Evolutionary conservation across 768 basidiomycete species (phyloP), one percentile per base, ranked within the genome.

Genomic region (Leccinum variicolor): DNA sequence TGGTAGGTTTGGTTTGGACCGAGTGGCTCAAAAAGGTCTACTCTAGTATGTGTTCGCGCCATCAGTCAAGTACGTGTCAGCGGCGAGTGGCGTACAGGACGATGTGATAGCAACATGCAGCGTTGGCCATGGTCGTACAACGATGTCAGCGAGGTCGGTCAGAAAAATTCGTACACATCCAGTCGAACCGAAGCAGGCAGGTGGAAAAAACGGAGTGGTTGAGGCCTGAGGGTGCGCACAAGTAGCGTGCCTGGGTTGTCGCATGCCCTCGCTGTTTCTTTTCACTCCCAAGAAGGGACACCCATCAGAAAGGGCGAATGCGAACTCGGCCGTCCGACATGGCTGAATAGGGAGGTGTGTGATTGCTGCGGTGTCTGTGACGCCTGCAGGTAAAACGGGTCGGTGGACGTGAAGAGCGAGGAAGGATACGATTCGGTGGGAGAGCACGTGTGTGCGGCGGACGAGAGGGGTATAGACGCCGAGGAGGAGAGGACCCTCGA

Each of bases 371-470:
- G 60, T 6, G 74, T 57, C 59, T 79, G 79, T n/a, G 69, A 63
- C 23, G 74, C 74, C 21, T 80, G 77, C 57, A 79, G 62, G 62
- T 77, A 81, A 66, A 81, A 81, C n/a, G 79, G 80, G 60, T 81
- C 80, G 11, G 79, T 76, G 52, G 77, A 75, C 1, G 77, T 68
- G 64, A 80, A 80, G 31, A 69, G 61, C 34, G 77, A 76, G 53
- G 72, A 34, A 25, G 61, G 1, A 53, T 49, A 62, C 1, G 66
- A 25, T 25, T 71, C 72, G 34, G 64, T 52, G 53, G 74, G 64
- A 43, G 65, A 58, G 55, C 15, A 57, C 49, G 55, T 56, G 56
- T 49, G 54, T 9, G 67, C 58, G 6, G 55, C 26, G 19, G 41
- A 43, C 1, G 61, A 53, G 19, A 61, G 55, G 31, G 67, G 52